phyloP scores from a whole-genome alignment of 2,329 filamentous ascomycete genomes.

The Trichoderma lentiforme region DNA sequence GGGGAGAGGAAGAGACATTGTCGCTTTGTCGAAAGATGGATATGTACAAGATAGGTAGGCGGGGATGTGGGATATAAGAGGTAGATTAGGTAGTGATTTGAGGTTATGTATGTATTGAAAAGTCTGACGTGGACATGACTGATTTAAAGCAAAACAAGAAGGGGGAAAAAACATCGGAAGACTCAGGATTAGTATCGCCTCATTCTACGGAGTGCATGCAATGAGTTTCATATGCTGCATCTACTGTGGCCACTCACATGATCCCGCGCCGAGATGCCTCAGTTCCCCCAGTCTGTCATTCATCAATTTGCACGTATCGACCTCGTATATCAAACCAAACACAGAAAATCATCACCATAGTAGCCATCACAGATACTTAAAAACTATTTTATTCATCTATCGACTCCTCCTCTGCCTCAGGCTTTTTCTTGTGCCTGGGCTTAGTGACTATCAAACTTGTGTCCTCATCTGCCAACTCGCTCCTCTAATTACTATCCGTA shows the following conservation, averaged over 20 bases:
- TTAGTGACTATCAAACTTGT: not conserved
- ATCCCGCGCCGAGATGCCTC: not conserved
- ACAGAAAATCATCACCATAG: not conserved
- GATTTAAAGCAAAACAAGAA: not conserved
- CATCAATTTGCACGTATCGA: not conserved
- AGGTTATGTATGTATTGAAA: not conserved
- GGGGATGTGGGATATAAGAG: not conserved
- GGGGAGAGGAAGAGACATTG: constrained; percentile 15
- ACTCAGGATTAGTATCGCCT: not conserved
- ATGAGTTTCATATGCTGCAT: not conserved
- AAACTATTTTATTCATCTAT: constrained; percentile 2
- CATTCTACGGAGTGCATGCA: not conserved
- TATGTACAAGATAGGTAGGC: not conserved
- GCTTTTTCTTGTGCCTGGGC: not conserved
- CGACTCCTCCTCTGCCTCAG: not conserved
- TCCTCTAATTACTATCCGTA: constrained; percentile 8
- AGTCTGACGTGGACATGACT: not conserved
- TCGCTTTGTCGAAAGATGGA: not conserved
- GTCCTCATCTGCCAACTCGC: not conserved
- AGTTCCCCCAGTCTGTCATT: not conserved
- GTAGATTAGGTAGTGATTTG: not conserved
- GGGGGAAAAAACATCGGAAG: not conserved
- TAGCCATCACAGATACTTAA: not conserved
- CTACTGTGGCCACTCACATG: not conserved
- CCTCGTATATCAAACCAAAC: not conserved